phyloP scores from a whole-genome alignment of 176 grass and related monocot genomes.

The Pontederia crassipes region DNA sequence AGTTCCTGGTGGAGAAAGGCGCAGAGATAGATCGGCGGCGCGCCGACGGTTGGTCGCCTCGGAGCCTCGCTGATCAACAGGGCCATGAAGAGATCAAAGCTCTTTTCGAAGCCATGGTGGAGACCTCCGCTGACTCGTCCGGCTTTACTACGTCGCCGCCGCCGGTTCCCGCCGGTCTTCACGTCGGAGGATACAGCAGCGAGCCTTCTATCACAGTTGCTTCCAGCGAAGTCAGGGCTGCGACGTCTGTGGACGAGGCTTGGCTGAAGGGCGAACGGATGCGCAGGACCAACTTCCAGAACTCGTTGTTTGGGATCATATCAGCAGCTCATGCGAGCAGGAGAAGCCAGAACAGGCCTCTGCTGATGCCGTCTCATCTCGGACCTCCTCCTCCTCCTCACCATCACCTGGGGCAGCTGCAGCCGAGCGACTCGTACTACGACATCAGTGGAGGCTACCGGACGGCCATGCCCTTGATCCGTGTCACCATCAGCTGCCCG shows the following conservation, averaged over 20 bases:
- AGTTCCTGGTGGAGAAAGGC: constrained; percentile 50
- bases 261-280: neutral
- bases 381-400: neutral
- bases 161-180: neutral
- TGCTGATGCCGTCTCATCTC: constrained; percentile 5
- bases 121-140: neutral
- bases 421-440: neutral
- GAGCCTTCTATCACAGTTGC: constrained; percentile 37
- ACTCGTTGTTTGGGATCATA: constrained; percentile 69
- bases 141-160: neutral
- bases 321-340: constrained; percentile 32
- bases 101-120: constrained; percentile 33
- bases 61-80: constrained; percentile 76
- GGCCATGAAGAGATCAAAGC: constrained; percentile 57
- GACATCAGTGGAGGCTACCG: neutral
- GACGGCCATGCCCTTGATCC: constrained; percentile 5
- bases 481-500: constrained; percentile 68
- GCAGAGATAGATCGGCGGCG: constrained; percentile 46
- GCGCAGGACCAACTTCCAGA: constrained; percentile 48
- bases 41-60: constrained; percentile 47
- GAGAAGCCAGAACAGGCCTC: neutral
- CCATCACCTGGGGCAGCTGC: constrained; percentile 1
- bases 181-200: constrained; percentile 48
- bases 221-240: constrained; percentile 9
- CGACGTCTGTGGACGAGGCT: neutral